Percentiles rank a stretch among this genome's conserved stretches.
Conservation (phyloP, 2,329 filamentous ascomycete genomes). For the Diaporthe citriasiana region DNA sequence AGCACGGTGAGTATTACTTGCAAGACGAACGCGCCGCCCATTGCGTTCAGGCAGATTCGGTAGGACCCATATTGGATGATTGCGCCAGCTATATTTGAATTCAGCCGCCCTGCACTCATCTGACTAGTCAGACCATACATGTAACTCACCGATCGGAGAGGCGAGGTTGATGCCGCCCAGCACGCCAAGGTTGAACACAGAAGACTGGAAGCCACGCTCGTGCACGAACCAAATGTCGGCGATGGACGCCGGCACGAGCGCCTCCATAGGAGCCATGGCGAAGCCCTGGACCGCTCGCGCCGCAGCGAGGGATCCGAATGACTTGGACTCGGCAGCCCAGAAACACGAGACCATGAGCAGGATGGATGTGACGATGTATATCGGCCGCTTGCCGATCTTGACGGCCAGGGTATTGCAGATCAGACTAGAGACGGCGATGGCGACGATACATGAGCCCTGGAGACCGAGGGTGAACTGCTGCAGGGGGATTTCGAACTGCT, state of each 20-base stretch:
- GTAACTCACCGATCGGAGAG: constrained; percentile 53
- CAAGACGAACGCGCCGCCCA: constrained; percentile 57
- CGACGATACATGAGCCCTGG: constrained; percentile 53
- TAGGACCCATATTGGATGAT: constrained; percentile 56
- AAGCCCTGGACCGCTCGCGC: constrained; percentile 53
- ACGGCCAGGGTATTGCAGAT: constrained; percentile 54
- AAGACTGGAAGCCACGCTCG: constrained; percentile 56
- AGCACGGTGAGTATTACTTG: constrained; percentile 55
- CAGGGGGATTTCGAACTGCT: constrained; percentile 50
- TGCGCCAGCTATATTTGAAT: constrained; percentile 49
- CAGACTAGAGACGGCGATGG: constrained; percentile 53
- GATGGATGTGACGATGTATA: constrained; percentile 53
- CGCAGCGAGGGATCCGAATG: constrained; percentile 51
- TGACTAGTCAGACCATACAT: too few relatives aligned
- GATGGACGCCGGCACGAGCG: constrained; percentile 56
- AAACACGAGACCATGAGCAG: constrained; percentile 53
- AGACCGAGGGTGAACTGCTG: constrained; percentile 52
- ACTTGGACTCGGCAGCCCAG: constrained; percentile 52
- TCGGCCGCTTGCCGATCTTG: constrained; percentile 54
- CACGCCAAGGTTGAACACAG: constrained; percentile 58
- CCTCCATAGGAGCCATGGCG: constrained; percentile 57
- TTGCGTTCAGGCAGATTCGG: constrained; percentile 52
- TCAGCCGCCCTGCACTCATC: background rate
- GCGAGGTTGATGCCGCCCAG: constrained; percentile 58
- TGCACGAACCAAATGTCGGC: constrained; percentile 60